Base-by-base conservation (phyloP, 352 stramenopile genomes). In the Pythium oligandrum region DNA sequence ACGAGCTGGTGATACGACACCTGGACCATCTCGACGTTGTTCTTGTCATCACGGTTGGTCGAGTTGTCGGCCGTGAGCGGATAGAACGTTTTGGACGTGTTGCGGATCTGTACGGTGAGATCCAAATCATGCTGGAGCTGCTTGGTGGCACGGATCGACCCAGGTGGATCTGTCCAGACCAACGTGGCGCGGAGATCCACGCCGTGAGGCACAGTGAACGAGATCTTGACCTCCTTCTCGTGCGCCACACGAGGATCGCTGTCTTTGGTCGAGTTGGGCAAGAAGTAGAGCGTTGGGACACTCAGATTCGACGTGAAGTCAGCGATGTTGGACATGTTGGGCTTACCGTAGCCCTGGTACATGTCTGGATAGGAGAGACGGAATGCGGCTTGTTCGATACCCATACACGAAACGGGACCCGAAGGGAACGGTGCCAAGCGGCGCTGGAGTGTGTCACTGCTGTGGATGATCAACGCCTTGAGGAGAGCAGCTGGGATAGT, bases 11-110 rank as follows among this genome's bases (percentile, higher is more conserved):
- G 51, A 53, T 93, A 91, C 34, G 74, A 77, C 7, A 91, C 80
- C 32, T 81, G 67, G 17, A 93, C 83, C 78, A 93, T 87, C 55
- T 93, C 83, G 26, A 93, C 76, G 55, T 93, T 93, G 69, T 93
- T 93, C n/a, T 76, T 72, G 31, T 70, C 64, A 57, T 93, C 83
- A 12, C 73, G 74, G n/a, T 66, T 66, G 4, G 73, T 83, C 31
- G 45, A 61, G 31, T 68, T 71, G 35, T 71, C 61, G 4, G 78
- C 73, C 9, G 75, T 90, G 36, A 90, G 56, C 9, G 83, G 76
- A 31, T 71, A 68, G 56, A 93, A 91, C 10, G 59, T 67, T 53
- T 70, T 59, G n/a, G 67, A 68, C 11, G 70, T 59, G 52, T 83
- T 82, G 42, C 73, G 74, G 36, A 93, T 66, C 32, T 73, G 75